phyloP scores from a whole-genome alignment of 2,329 filamentous ascomycete genomes.

The Teratosphaeriaceae sp. region DNA sequence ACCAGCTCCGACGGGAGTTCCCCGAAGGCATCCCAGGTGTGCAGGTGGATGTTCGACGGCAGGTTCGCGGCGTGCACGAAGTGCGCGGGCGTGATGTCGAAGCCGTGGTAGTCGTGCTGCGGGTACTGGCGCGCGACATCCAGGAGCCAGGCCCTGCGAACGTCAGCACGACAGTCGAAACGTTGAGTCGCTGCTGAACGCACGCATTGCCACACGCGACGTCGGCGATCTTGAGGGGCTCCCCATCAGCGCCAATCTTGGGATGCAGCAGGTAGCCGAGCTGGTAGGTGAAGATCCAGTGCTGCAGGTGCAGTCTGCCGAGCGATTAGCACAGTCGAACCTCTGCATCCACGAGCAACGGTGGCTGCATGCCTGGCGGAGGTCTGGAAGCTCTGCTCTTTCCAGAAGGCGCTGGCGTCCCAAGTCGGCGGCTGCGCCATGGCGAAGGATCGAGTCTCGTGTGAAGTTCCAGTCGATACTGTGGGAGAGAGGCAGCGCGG shows the following conservation, averaged over 20 bases:
- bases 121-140: constrained; percentile 10
- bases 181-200: not conserved
- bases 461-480: too few relatives aligned
- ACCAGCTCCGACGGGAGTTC: constrained; percentile 6
- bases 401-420: constrained; percentile 8
- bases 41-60: constrained; percentile 8
- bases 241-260: constrained; percentile 6
- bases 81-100: constrained; percentile 10
- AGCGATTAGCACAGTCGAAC: not conserved
- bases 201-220: constrained; percentile 12
- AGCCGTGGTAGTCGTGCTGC: constrained; percentile 8
- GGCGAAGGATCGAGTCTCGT: too few relatives aligned
- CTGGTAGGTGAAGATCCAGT: constrained; percentile 13
- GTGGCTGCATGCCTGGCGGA: constrained; percentile 7
- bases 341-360: not conserved
- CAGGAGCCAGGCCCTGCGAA: constrained; percentile 10
- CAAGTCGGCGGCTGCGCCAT: not conserved
- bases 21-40: constrained; percentile 10
- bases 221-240: constrained; percentile 11
- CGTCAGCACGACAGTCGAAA: too few relatives aligned
- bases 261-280: constrained; percentile 12
- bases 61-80: constrained; percentile 7
- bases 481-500: too few relatives aligned
- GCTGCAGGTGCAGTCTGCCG: constrained; percentile 10
- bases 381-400: constrained; percentile 10